Conservation (phyloP, 2,329 filamentous ascomycete genomes). For the Pseudodiploospora longispora region DNA sequence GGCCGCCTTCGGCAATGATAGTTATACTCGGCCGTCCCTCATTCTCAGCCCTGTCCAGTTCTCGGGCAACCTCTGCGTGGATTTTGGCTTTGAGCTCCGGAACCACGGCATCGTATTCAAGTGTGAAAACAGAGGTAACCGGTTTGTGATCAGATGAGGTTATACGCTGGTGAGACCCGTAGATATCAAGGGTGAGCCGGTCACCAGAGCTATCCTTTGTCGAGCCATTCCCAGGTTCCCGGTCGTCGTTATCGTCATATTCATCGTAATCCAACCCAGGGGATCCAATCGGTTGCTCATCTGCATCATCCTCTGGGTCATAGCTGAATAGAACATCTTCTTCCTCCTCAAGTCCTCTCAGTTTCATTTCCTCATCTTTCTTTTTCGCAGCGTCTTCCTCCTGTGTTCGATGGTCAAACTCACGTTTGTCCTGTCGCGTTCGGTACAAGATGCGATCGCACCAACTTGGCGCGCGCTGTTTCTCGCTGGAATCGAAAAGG, state of each 20-base stretch:
- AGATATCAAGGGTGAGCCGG: constrained; percentile 52
- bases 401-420: constrained; percentile 53
- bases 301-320: constrained; percentile 69
- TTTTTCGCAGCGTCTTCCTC: constrained; percentile 61
- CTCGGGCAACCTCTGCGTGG: constrained; percentile 77
- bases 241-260: constrained; percentile 41
- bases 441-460: constrained; percentile 90
- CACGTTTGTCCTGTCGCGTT: constrained; percentile 61
- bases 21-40: constrained; percentile 78
- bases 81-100: constrained; percentile 76
- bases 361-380: constrained; percentile 79
- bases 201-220: constrained; percentile 53
- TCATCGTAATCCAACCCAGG: constrained; percentile 50
- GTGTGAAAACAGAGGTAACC: constrained; percentile 69
- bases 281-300: constrained; percentile 26
- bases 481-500: constrained; percentile 91
- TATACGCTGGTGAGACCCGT: constrained; percentile 82
- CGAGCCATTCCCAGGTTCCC: constrained; percentile 38
- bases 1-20: constrained; percentile 61
- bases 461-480: constrained; percentile 88
- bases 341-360: constrained; percentile 65
- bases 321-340: constrained; percentile 90
- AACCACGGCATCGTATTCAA: constrained; percentile 81
- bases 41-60: constrained; percentile 86
- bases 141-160: constrained; percentile 96